A percentile compares a stretch with the other conserved stretches of the same genome.
These are phyloP conservation scores for Pneumocystis canis DNA, from an alignment of 1,139 yeast genomes.

Conservation along the genomic window DNA sequence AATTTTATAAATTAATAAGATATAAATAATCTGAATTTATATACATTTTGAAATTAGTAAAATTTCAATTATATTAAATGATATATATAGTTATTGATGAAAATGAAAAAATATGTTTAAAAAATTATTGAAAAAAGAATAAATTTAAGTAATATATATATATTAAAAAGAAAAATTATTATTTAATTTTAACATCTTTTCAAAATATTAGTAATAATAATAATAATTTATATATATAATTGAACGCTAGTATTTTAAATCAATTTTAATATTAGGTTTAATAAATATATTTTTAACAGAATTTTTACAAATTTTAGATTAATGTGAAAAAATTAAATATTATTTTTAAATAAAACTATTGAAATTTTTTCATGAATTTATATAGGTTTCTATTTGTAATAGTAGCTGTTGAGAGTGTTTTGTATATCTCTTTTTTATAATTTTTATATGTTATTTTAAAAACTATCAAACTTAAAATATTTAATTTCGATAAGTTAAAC, in stretches of 20 bases:
- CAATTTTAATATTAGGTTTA: not conserved
- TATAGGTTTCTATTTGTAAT: not conserved
- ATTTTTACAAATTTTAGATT: too few relatives aligned
- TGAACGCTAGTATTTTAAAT: not conserved
- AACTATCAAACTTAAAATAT: too few relatives aligned
- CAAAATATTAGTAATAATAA: not conserved
- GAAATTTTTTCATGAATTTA: not conserved
- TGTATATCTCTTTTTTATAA: not conserved
- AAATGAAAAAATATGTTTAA: not conserved
- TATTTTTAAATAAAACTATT: not conserved
- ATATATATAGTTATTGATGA: not conserved
- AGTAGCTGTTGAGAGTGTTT: not conserved
- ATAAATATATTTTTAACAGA: not conserved
- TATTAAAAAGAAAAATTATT: not conserved
- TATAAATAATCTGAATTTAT: not conserved
- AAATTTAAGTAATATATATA: not conserved
- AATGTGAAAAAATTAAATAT: not conserved
- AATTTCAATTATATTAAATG: not conserved
- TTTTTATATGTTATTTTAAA: too few relatives aligned
- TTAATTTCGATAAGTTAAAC: not conserved
- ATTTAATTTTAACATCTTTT: not conserved
- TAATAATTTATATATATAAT: not conserved
- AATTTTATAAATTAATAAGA: not conserved
- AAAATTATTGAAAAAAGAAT: not conserved
- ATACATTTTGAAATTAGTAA: not conserved